Evolutionary conservation across 1,284 basidiomycete genomes (phyloP).

Genomic region (Pholiota adiposa): DNA sequence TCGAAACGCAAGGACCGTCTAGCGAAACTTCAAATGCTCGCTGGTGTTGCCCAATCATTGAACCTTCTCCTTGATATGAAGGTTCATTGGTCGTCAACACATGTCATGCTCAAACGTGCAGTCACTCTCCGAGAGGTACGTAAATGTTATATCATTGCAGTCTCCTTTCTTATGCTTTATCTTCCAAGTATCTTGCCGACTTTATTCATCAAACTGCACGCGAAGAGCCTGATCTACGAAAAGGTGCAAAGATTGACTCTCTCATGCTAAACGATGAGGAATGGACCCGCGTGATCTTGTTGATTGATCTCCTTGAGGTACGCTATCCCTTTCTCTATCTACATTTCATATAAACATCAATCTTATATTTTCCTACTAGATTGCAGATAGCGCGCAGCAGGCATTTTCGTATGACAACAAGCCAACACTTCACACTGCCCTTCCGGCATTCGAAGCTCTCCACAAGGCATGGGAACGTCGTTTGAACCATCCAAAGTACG

Average conservation of each 20-base stretch:
- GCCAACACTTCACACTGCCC: conserved; percentile 6
- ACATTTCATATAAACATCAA: background rate
- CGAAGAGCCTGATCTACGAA: conserved; percentile 30
- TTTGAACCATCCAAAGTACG: conserved; percentile 23
- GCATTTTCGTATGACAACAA: conserved; percentile 10
- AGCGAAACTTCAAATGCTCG: conserved; percentile 24
- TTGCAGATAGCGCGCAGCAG: conserved; percentile 7
- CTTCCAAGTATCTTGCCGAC: conserved; percentile 31
- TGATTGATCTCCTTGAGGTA: conserved; percentile 35
- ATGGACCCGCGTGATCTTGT: conserved; percentile 32
- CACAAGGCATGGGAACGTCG: conserved; percentile 30
- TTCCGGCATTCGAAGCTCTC: conserved; percentile 1
- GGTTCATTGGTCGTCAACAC: conserved; percentile 46
- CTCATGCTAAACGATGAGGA: conserved; percentile 33
- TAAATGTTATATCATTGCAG: too few relatives aligned
- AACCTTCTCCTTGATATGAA: conserved; percentile 39
- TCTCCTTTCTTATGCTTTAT: background rate
- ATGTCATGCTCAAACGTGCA: conserved; percentile 37
- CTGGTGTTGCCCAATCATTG: conserved; percentile 20
- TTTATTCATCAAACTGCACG: conserved; percentile 34
- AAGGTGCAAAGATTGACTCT: conserved; percentile 29
- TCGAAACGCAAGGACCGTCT: conserved; percentile 31
- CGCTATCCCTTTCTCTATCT: conserved; percentile 20
- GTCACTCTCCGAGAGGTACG: conserved; percentile 25
- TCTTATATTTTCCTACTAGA: conserved; percentile 5